phyloP scores from a whole-genome alignment of 2,329 filamentous ascomycete species.

The Xylariaceae sp. region DNA sequence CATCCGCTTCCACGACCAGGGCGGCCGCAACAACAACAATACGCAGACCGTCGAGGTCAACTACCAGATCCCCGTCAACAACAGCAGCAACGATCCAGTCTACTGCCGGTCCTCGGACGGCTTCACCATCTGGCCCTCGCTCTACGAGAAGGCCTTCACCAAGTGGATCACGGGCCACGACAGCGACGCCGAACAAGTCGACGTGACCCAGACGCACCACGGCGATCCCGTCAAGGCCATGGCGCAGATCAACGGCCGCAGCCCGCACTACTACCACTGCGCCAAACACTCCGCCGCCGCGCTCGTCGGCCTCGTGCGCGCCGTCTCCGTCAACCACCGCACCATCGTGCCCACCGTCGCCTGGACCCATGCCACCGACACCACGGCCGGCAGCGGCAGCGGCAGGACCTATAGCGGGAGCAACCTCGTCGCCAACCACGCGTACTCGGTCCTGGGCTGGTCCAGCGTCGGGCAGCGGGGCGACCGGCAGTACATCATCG shows the following conservation, averaged over 20 bases:
- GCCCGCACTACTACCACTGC: constrained; percentile 32
- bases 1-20: constrained; percentile 40
- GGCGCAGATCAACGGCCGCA: constrained; percentile 38
- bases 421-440: constrained; percentile 41
- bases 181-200: constrained; percentile 27
- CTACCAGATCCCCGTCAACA: constrained; percentile 40
- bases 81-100: constrained; percentile 36
- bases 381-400: constrained; percentile 1
- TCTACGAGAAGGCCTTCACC: constrained; percentile 45
- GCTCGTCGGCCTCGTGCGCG: constrained; percentile 35
- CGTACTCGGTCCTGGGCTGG: constrained; percentile 39
- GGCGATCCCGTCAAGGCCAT: constrained; percentile 42
- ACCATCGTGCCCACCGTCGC: constrained; percentile 39
- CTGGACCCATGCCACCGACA: constrained; percentile 35
- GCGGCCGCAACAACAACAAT: constrained; percentile 35
- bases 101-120: constrained; percentile 38
- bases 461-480: constrained; percentile 27
- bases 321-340: constrained; percentile 36
- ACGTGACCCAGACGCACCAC: constrained; percentile 36
- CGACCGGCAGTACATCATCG: constrained; percentile 36
- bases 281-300: constrained; percentile 28
- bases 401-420: constrained; percentile 27
- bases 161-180: constrained; percentile 35
- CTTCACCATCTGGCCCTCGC: constrained; percentile 38
- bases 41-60: constrained; percentile 37